Percentiles rank a stretch among this genome's conserved stretches.
Conservation (phyloP, 108 stramenopile genomes). For the Discostella stelligeroides region DNA sequence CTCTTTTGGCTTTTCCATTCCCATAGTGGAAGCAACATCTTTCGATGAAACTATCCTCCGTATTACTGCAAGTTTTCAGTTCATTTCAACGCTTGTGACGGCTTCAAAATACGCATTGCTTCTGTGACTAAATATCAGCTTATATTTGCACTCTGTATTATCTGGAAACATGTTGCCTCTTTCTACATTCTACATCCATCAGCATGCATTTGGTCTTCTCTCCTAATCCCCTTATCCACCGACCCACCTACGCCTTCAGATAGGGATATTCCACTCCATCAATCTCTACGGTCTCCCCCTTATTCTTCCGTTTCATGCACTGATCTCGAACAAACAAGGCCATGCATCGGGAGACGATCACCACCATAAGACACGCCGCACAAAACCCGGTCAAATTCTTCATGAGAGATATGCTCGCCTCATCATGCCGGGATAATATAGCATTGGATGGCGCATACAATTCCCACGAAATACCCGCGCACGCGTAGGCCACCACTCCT, state of each 20-base stretch:
- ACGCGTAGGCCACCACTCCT: constrained; percentile 33
- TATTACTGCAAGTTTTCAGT: background rate
- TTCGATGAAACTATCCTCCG: background rate
- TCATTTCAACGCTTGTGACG: no score
- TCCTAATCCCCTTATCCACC: no score
- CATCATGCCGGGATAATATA: constrained; percentile 22
- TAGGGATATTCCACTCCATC: constrained; percentile 14
- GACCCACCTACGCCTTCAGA: constrained; percentile 8
- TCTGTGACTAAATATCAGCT: no score
- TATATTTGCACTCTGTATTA: no score
- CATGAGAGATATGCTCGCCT: constrained; percentile 31
- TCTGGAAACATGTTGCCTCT: no score
- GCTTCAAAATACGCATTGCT: no score
- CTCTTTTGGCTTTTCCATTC: background rate
- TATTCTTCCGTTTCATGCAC: constrained; percentile 7
- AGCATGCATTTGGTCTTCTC: no score
- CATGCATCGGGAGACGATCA: constrained; percentile 27
- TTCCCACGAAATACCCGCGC: constrained; percentile 27
- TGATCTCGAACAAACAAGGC: constrained; percentile 38
- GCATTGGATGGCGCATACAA: constrained; percentile 22
- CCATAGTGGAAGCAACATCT: background rate
- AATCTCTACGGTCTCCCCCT: constrained; percentile 14
- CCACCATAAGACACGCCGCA: constrained; percentile 19
- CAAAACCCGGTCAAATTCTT: constrained; percentile 38
- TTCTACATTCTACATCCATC: no score